These are phyloP conservation scores for Malania oleifera DNA, from an alignment of 164 flowering plant species.

Conservation along the genomic window DNA sequence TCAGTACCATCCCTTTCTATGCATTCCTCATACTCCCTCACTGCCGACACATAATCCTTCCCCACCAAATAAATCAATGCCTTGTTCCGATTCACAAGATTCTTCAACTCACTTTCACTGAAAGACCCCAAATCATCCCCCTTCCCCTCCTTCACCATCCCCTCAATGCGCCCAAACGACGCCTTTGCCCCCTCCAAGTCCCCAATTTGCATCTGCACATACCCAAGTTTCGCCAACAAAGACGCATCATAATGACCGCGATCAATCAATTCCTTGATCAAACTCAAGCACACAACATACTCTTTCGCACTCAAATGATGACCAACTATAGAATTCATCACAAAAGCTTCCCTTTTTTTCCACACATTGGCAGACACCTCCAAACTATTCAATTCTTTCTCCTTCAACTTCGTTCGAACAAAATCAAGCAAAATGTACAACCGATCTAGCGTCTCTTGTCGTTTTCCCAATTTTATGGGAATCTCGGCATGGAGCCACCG, in stretches of 20 bases:
- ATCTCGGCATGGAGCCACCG: slow-evolving; percentile 71
- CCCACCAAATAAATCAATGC: slow-evolving; percentile 77
- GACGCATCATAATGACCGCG: slow-evolving; percentile 31
- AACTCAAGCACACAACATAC: slow-evolving; percentile 49
- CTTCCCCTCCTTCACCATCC: slow-evolving; percentile 25
- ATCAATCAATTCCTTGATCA: slow-evolving; percentile 37
- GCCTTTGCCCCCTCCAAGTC: slow-evolving; percentile 73
- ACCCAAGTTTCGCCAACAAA: slow-evolving; percentile 69
- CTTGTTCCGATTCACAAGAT: slow-evolving; percentile 68
- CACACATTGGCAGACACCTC: slow-evolving; percentile 34
- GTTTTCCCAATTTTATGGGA: slow-evolving; percentile 46
- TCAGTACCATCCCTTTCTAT: slow-evolving; percentile 76
- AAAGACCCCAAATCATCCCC: slow-evolving; percentile 14
- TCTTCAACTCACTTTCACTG: slow-evolving; percentile 44
- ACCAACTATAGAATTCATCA: slow-evolving; percentile 47
- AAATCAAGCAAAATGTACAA: slow-evolving; percentile 58
- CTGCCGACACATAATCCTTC: slow-evolving; percentile 92
- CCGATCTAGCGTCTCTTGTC: slow-evolving; percentile 62
- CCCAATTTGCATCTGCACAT: slow-evolving; percentile 79
- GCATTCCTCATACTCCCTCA: slow-evolving; percentile 91
- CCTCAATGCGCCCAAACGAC: slow-evolving; percentile 51
- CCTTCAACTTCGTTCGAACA: slow-evolving; percentile 28
- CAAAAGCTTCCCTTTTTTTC: slow-evolving; percentile 58
- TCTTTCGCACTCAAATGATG: slow-evolving; percentile 67
- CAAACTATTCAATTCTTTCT: slow-evolving; percentile 10